Evolutionary conservation across 495 filamentous ascomycete genomes (phyloP).

Genomic region (Trichoderma parareesei): DNA sequence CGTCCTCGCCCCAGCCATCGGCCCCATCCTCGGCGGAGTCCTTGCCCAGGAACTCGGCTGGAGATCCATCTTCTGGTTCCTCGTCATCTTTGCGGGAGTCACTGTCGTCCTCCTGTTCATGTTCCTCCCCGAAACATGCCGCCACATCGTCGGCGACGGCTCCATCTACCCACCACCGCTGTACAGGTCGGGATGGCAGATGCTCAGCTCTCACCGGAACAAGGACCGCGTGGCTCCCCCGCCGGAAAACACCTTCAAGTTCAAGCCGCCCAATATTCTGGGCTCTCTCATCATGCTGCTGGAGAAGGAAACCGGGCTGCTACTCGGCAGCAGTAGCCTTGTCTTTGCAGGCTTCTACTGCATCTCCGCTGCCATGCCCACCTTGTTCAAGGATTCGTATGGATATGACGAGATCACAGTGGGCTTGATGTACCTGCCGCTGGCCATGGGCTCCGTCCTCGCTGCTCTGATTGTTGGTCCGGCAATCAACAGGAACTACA

Average conservation of each 20-base stretch:
- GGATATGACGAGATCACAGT: slow-evolving; percentile 50
- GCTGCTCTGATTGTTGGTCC: slow-evolving; percentile 50
- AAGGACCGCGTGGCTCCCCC: not conserved
- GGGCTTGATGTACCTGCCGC: slow-evolving; percentile 48
- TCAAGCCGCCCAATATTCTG: slow-evolving; percentile 46
- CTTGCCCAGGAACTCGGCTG: slow-evolving; percentile 54
- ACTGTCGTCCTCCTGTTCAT: slow-evolving; percentile 35
- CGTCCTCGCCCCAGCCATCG: slow-evolving; percentile 41
- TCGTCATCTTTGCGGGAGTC: slow-evolving; percentile 42
- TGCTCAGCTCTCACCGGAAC: slow-evolving; percentile 19
- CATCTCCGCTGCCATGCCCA: slow-evolving; percentile 42
- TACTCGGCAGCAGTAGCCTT: slow-evolving; percentile 49
- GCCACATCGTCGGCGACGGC: slow-evolving; percentile 60
- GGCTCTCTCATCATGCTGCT: slow-evolving; percentile 50
- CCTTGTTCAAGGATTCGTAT: slow-evolving; percentile 47
- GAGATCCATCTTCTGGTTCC: slow-evolving; percentile 63
- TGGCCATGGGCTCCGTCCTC: slow-evolving; percentile 53
- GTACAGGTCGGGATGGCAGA: slow-evolving; percentile 32
- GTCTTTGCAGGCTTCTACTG: slow-evolving; percentile 56
- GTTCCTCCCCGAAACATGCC: slow-evolving; percentile 52
- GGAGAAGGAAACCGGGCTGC: slow-evolving; percentile 51
- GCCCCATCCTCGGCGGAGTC: slow-evolving; percentile 53
- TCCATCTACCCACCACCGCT: slow-evolving; percentile 35
- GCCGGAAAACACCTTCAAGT: not conserved
- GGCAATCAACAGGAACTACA: slow-evolving; percentile 48